Conservation (phyloP, 495 filamentous ascomycete genomes). For the Annulohypoxylon bovei region DNA sequence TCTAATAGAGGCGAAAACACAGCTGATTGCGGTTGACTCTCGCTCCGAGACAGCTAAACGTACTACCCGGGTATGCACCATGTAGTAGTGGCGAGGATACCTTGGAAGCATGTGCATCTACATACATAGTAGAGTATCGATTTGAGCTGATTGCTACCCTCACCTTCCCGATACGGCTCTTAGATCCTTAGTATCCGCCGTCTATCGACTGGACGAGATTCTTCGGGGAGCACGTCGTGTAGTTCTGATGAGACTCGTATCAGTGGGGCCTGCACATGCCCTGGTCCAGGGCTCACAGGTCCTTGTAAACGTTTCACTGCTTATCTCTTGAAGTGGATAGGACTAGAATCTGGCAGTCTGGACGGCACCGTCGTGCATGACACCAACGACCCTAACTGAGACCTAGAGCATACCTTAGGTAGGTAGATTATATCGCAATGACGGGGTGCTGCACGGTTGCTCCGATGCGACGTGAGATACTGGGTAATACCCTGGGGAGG, state of each 20-base stretch:
- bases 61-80: background rate
- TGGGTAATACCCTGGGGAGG: slow-evolving; percentile 1
- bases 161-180: slow-evolving; percentile 35
- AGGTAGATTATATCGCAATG: slow-evolving; percentile 8
- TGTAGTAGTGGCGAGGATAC: background rate
- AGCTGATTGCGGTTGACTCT: slow-evolving; percentile 1
- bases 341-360: background rate
- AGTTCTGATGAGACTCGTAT: slow-evolving; percentile 16
- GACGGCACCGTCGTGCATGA: background rate
- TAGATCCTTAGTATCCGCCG: background rate
- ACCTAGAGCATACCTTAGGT: slow-evolving; percentile 2
- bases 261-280: slow-evolving; percentile 22
- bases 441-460: slow-evolving; percentile 20
- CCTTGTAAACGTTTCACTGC: slow-evolving; percentile 22
- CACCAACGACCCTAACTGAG: background rate
- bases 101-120: background rate
- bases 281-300: slow-evolving; percentile 11
- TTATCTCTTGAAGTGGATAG: slow-evolving; percentile 29
- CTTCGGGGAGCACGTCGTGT: background rate
- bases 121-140: no score
- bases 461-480: slow-evolving; percentile 23
- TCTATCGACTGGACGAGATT: slow-evolving; percentile 17
- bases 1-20: background rate
- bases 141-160: slow-evolving; percentile 18
- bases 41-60: background rate